Percentiles rank a stretch among this genome's conserved stretches.
Conservation (phyloP, 257 asterid species). For the Gentiana straminea region DNA sequence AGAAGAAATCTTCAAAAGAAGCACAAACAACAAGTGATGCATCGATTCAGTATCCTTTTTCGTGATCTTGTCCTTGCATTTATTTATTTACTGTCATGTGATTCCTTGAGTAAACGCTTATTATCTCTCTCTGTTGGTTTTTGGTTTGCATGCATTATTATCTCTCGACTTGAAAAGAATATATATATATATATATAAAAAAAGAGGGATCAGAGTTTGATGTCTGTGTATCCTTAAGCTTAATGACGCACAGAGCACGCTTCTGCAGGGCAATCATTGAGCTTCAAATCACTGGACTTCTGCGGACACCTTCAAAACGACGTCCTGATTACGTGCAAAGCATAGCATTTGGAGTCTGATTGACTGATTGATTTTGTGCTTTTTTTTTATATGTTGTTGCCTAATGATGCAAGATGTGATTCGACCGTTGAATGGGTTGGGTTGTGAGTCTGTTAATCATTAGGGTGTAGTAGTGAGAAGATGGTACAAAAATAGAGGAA, state of each 20-base stretch:
- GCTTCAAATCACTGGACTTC: constrained; percentile 80
- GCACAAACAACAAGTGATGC: constrained; percentile 54
- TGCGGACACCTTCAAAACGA: constrained; percentile 89
- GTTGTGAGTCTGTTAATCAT: too few relatives aligned
- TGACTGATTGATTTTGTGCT: too few relatives aligned
- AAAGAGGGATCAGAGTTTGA: not conserved
- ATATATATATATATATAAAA: too few relatives aligned
- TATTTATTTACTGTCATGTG: not conserved
- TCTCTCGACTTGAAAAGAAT: not conserved
- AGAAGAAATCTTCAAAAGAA: constrained; percentile 63
- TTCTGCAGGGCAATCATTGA: constrained; percentile 89
- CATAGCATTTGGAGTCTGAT: constrained; percentile 76
- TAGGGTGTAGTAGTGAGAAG: too few relatives aligned
- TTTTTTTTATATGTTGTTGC: too few relatives aligned
- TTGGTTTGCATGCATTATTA: not conserved
- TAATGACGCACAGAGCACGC: constrained; percentile 45
- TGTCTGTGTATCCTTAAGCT: constrained; percentile 36
- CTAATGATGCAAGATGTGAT: not conserved
- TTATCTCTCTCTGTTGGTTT: not conserved
- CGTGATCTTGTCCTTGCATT: not conserved
- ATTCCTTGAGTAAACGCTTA: not conserved
- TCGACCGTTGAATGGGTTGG: too few relatives aligned
- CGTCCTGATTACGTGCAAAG: constrained; percentile 95
- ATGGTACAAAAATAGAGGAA: too few relatives aligned
- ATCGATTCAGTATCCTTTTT: constrained; percentile 67